Base-by-base conservation (phyloP, 352 stramenopile species). In the Phytophthora pini region DNA sequence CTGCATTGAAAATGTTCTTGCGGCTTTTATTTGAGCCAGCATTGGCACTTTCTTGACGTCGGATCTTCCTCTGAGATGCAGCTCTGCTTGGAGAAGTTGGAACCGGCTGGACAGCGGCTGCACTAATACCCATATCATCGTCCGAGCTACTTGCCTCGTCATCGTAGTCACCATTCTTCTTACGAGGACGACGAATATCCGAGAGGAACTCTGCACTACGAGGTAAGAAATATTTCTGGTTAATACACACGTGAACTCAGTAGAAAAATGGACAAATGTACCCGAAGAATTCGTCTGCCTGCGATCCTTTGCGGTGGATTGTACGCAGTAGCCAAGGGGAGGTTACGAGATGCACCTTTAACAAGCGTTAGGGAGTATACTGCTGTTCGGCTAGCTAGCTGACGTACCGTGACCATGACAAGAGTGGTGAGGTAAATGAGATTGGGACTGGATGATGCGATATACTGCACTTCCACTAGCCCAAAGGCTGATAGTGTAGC, bases 271-370 rank as follows among this genome's bases (percentile, higher is more conserved):
- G 29, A 8, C n/a, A 10, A 8, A 56, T 67, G 26, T 31, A 87
- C 78, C 80, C 74, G 51, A 85, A 92, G 64, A 88, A 88, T 44
- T 87, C 72, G 29, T 92, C 79, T 11, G 83, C 83, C 34, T 92
- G 81, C 0, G 70, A 89, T 0, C 74, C 79, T 32, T 92, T 92
- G 11, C 80, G 76, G 22, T 92, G 79, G 31, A 92, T 79, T 13
- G 83, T 92, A 32, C 81, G 70, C 15, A 92, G 59, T 10, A 92
- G 54, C 79, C 81, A 89, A 26, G 81, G 83, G 4, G 71, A 77
- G 20, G 85, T 58, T 8, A 89, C 57, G 38, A 92, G 56, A 58
- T 90, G 83, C n/a, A 84, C 65, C 83, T 90, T 49, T 12, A n/a
- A 26, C 11, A 49, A 32, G 32, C 17, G 5, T 24, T 38, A 36